Base-by-base conservation (phyloP, 768 basidiomycete species). In the Coprinellus aureogranulatus region DNA sequence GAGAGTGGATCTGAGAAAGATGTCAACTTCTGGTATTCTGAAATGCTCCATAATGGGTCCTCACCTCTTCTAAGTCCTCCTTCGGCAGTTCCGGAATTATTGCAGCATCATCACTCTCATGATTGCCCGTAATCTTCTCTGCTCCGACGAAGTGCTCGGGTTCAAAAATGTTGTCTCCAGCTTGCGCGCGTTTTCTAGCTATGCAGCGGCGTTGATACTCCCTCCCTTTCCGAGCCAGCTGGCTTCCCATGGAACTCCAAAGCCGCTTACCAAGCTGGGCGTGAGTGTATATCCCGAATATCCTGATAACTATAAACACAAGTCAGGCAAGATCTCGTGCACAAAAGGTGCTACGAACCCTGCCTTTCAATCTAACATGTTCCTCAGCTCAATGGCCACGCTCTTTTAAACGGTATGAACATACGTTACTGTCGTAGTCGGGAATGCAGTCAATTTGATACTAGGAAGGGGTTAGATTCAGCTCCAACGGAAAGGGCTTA, bases 11-110 rank as follows among this genome's bases (percentile, higher is more conserved):
- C 82, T 85, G 52, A 5, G 34, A 39, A 16, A 44, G 25, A 63
- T 40, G 4, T 31, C n/a, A 44, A 11, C 26, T 12, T 20, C 18
- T 18, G 16, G 14, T 34, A 14, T 34, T 14, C 34, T 48, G 23
- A 42, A 27, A 58, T 25, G 52, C 9, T 28, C n/a, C 25, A 39
- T 46, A 14, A 51, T 39, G 31, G 37, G 34, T 34, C 6, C 56
- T 25, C 60, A 82, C 82, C 73, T 82, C 73, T 47, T 79, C 77
- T 44, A 72, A 70, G 45, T 81, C 77, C 30, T 83, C 75, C 5
- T 74, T 67, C 4, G 75, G 74, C 4, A 80, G 61, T 45, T 67
- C 67, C 1, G 73, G 69, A 3, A 72, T 55, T 54, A 51, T 5
- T 65, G 57, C 4, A 49, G 25, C 20, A 18, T 57, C n/a, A 63